Conservation (phyloP, 768 basidiomycete genomes). For the Dacryopinax spathularia region DNA sequence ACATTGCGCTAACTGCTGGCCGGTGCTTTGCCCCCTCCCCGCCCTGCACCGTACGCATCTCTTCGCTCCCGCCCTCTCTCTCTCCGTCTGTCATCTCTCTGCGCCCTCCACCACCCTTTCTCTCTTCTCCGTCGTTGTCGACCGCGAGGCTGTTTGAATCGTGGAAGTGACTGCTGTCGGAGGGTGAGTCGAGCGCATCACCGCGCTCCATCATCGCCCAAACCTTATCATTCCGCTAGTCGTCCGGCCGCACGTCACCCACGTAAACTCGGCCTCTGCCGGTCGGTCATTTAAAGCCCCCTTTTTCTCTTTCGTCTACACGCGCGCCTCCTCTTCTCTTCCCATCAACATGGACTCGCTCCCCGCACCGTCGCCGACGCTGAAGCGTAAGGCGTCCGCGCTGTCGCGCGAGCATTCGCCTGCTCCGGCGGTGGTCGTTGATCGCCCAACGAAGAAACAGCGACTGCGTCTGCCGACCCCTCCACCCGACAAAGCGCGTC, state of each 20-base stretch:
- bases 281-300: background rate
- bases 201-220: background rate
- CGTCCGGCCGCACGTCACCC: background rate
- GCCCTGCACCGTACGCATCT: background rate
- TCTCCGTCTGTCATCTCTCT: background rate
- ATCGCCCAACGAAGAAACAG: background rate
- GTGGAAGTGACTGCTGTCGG: no score
- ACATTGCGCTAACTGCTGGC: constrained; percentile 1
- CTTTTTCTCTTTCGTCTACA: background rate
- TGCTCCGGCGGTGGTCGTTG: background rate
- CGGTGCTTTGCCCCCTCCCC: no score
- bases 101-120: background rate
- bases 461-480: background rate
- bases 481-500: constrained; percentile 3
- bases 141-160: background rate
- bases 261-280: background rate
- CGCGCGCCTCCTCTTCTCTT: background rate
- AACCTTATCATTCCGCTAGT: background rate
- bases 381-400: background rate
- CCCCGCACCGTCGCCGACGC: background rate
- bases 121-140: background rate
- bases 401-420: background rate
- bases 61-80: constrained; percentile 2
- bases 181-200: background rate
- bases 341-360: constrained; percentile 2